These are phyloP conservation scores for Aspergillus intermedius DNA, from an alignment of 2,329 filamentous ascomycete species.

Conservation along the genomic window DNA sequence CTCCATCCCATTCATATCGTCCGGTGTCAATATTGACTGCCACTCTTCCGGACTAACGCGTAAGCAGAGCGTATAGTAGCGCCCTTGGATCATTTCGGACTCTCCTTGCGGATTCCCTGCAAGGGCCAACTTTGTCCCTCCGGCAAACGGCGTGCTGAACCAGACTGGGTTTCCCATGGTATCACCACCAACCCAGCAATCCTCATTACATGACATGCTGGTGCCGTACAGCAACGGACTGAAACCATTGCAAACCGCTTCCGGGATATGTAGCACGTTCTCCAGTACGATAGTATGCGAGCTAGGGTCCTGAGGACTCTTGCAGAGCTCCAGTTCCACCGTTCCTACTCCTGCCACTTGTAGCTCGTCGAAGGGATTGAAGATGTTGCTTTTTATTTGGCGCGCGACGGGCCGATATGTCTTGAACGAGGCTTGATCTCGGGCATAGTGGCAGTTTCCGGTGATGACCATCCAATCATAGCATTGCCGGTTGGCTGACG, in stretches of 20 bases:
- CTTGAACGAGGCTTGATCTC: conserved; percentile 25
- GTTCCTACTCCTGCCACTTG: conserved; percentile 26
- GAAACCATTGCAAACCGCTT: conserved; percentile 29
- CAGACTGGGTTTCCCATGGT: conserved; percentile 10
- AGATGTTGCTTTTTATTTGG: conserved; percentile 15
- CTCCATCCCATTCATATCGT: conserved; percentile 1
- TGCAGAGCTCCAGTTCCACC: conserved; percentile 24
- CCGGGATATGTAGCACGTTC: conserved; percentile 30
- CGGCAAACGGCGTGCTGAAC: conserved; percentile 14
- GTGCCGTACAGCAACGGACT: conserved; percentile 18
- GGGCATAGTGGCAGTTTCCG: conserved; percentile 28
- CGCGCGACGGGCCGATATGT: conserved; percentile 21
- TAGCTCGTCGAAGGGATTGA: conserved; percentile 18
- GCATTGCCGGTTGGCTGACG: conserved; percentile 3
- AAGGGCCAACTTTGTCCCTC: conserved; percentile 13
- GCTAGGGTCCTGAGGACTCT: conserved; percentile 12
- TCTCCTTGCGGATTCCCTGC: conserved; percentile 9
- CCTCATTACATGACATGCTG: conserved; percentile 17
- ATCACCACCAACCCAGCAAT: conserved; percentile 16
- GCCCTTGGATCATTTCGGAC: conserved; percentile 17
- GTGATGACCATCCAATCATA: conserved; percentile 25
- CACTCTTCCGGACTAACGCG: conserved; percentile 17
- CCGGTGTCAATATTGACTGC: conserved; percentile 3
- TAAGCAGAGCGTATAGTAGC: conserved; percentile 18
- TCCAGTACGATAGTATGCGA: conserved; percentile 22